A percentile compares a stretch with the other conserved stretches of the same genome.
These are phyloP conservation scores for Pilasporangium apinafurcum DNA, from an alignment of 352 stramenopile species.

Conservation along the genomic window DNA sequence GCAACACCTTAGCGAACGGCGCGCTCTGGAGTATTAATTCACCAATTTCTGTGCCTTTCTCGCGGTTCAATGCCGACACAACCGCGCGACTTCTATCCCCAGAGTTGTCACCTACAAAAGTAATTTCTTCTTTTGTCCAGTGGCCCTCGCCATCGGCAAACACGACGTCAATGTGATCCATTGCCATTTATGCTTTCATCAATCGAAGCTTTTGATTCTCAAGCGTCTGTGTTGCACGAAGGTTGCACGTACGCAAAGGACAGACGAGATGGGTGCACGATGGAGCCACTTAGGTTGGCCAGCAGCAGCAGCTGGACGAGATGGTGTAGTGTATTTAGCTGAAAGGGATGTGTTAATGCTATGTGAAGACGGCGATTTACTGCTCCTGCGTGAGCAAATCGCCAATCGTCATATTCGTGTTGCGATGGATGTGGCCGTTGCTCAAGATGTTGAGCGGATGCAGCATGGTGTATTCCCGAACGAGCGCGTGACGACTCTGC, in stretches of 20 bases:
- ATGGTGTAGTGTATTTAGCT: too few relatives aligned
- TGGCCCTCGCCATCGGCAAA: too few relatives aligned
- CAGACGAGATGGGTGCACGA: too few relatives aligned
- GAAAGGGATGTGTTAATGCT: constrained; percentile 36
- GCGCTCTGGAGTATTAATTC: constrained; percentile 23
- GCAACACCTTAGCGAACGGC: constrained; percentile 33
- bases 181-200: too few relatives aligned
- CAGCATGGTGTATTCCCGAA: constrained; percentile 39
- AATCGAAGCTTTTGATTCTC: too few relatives aligned
- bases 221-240: too few relatives aligned
- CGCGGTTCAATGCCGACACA: constrained; percentile 4
- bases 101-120: constrained; percentile 1
- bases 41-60: constrained; percentile 8
- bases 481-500: constrained; percentile 32
- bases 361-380: constrained; percentile 47
- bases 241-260: too few relatives aligned
- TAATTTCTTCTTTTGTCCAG: too few relatives aligned
- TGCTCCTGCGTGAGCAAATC: constrained; percentile 43
- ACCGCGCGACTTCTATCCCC: constrained; percentile 35
- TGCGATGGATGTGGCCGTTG: constrained; percentile 29
- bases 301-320: too few relatives aligned
- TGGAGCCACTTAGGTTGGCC: too few relatives aligned
- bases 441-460: constrained; percentile 35
- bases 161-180: too few relatives aligned
- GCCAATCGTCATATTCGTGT: constrained; percentile 21